Percentiles rank a stretch among this genome's conserved stretches.
These are phyloP conservation scores for Oryza meridionalis DNA, from an alignment of 176 grass and related monocot genomes.

Conservation along the genomic window DNA sequence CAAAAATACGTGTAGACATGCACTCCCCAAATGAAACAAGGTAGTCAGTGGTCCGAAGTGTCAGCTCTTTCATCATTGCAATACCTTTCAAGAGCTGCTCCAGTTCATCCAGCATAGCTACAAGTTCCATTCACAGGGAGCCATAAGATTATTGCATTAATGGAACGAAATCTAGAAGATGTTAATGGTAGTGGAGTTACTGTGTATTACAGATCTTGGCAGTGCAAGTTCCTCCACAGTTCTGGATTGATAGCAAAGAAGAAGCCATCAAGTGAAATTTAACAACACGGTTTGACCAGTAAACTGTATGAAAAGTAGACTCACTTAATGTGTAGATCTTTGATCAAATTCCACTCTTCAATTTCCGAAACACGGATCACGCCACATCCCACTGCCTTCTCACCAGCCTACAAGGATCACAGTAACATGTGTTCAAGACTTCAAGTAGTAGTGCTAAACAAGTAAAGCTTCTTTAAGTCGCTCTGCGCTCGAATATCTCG, in stretches of 20 bases:
- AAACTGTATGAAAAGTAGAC: slow-evolving; percentile 14
- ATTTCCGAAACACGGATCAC: slow-evolving; percentile 67
- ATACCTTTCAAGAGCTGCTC: slow-evolving; percentile 94
- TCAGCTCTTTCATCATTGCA: slow-evolving; percentile 99
- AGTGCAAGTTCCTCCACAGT: slow-evolving; percentile 78
- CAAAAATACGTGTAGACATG: slow-evolving; percentile 90
- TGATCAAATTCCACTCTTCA: slow-evolving; percentile 65
- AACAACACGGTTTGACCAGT: neutral
- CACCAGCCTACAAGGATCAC: slow-evolving; percentile 67
- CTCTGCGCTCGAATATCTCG: neutral
- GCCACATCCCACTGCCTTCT: slow-evolving; percentile 85
- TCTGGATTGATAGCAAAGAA: slow-evolving; percentile 55
- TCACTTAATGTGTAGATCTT: slow-evolving; percentile 80
- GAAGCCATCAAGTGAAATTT: slow-evolving; percentile 15
- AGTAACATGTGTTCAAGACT: neutral
- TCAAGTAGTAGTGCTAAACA: neutral
- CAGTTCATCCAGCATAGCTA: slow-evolving; percentile 78
- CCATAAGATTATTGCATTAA: slow-evolving; percentile 21
- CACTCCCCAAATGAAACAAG: slow-evolving; percentile 96
- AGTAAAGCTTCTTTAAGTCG: neutral
- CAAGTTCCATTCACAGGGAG: slow-evolving; percentile 19
- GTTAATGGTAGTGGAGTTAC: slow-evolving; percentile 40
- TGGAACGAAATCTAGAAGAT: slow-evolving; percentile 20
- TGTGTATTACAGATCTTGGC: slow-evolving; percentile 57
- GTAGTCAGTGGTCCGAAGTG: slow-evolving; percentile 81